Base-by-base conservation (phyloP, 139 green algal species). In the Chlamydomonas sp. region DNA sequence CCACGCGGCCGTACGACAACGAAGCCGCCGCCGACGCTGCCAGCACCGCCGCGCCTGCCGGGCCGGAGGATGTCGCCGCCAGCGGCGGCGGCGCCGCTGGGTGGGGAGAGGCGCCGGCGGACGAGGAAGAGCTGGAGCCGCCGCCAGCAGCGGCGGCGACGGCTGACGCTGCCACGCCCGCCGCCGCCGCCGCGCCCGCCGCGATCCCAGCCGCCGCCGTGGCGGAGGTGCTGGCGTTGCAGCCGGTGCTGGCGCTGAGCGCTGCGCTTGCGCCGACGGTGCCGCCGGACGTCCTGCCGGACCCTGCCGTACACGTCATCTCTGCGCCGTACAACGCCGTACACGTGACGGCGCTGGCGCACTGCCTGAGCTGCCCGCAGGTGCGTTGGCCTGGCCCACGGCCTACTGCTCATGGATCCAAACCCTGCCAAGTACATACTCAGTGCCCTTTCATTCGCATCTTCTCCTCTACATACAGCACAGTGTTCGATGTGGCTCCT, bases 281-380 rank as follows among this genome's bases (percentile, higher is more conserved):
- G 62, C 82, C 82, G 17, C 82, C 82, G 3, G 82, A 86, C 16
- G 5, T 79, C 9, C 82, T 86, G 60, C 82, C 82, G 71, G 82
- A 86, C 0, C 82, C 82, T 6, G 8, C 17, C 12, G 14, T 14
- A 14, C 71, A 74, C 10, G 60, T 86, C 71, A 80, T 86, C 82
- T 66, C 82, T 4, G 59, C 72, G 71, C 82, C 82, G 72, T 80
- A 80, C 82, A 68, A 61, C 61, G 3, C 62, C 20, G 9, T 7
- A 2, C 82, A 86, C 82, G 72, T 73, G 3, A 79, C 60, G 2
- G 82, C 82, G 71, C 71, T 86, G 60, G 63, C 82, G 72, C 82
- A 86, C 72, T 86, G 82, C 69, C 17, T 79, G 72, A 73, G 71
- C 7, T 79, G 72, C 17, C 71, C 71, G n/a, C 71, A 77, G 71